phyloP scores from a whole-genome alignment of 257 asterid species.

The Lycium ferocissimum region DNA sequence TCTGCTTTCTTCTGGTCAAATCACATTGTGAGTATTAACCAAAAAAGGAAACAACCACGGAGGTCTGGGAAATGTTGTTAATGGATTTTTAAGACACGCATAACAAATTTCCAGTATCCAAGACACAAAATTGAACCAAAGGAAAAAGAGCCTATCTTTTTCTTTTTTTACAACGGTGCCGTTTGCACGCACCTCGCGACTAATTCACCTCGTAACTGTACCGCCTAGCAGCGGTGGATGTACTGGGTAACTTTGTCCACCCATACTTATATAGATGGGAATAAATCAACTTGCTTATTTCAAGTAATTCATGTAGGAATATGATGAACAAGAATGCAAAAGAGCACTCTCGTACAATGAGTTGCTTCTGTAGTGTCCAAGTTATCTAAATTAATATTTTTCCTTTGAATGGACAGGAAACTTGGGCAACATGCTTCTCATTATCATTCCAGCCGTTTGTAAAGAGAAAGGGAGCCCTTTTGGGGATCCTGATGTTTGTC shows the following conservation, averaged over 20 bases:
- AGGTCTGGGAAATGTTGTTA: not conserved
- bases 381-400: not conserved
- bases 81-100: not conserved
- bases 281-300: not conserved
- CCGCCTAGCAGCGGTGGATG: not conserved
- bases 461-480: slow-evolving; percentile 90
- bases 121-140: not conserved
- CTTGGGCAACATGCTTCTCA: slow-evolving; percentile 85
- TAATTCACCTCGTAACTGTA: not conserved
- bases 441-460: slow-evolving; percentile 91
- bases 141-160: not conserved
- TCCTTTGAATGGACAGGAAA: slow-evolving; percentile 58
- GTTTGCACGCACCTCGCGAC: not conserved
- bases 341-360: not conserved
- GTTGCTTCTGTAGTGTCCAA: slow-evolving; percentile 7
- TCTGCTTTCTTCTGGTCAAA: slow-evolving; percentile 13
- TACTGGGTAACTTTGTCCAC: not conserved
- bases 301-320: slow-evolving; percentile 15
- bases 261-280: not conserved
- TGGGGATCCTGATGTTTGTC: slow-evolving; percentile 71
- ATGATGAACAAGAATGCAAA: slow-evolving; percentile 6
- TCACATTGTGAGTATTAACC: not conserved
- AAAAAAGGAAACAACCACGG: not conserved
- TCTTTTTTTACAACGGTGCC: not conserved
- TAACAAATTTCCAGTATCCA: slow-evolving; percentile 12